Conservation (phyloP, 2,329 filamentous ascomycete species). For the Alternaria dauci region DNA sequence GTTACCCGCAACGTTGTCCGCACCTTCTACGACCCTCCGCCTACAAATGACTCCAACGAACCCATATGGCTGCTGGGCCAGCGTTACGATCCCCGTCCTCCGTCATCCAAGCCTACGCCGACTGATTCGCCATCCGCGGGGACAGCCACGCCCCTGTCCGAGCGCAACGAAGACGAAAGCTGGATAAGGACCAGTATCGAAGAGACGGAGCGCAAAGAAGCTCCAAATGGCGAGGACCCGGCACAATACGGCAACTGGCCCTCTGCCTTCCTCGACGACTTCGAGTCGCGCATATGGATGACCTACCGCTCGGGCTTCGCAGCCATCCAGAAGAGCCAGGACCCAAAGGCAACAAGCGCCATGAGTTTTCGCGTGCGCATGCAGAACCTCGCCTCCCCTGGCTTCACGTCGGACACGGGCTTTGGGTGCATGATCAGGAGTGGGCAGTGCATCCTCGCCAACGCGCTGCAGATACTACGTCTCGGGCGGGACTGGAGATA, state of each 20-base stretch:
- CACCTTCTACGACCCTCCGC: conserved; percentile 91
- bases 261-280: conserved; percentile 83
- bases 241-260: conserved; percentile 74
- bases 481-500: conserved; percentile 89
- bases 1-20: conserved; percentile 81
- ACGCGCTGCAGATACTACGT: conserved; percentile 75
- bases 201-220: conserved; percentile 72
- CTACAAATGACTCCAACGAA: conserved; percentile 75
- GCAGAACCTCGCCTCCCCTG: conserved; percentile 80
- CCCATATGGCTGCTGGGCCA: conserved; percentile 85
- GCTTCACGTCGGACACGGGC: conserved; percentile 91
- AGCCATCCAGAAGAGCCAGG: conserved; percentile 78
- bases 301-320: conserved; percentile 91
- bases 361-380: conserved; percentile 87
- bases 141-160: conserved; percentile 34
- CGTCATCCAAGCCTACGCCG: conserved; percentile 34
- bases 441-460: conserved; percentile 90
- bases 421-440: conserved; percentile 99
- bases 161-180: conserved; percentile 51
- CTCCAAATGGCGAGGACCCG: conserved; percentile 46
- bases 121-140: conserved; percentile 28
- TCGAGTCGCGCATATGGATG: conserved; percentile 94
- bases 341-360: conserved; percentile 72
- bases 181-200: conserved; percentile 74
- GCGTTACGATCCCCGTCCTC: conserved; percentile 59